Evolutionary conservation across 225 moss, liverwort and hornwort genomes (phyloP).

Genomic region (Antitrichia curtipendula): DNA sequence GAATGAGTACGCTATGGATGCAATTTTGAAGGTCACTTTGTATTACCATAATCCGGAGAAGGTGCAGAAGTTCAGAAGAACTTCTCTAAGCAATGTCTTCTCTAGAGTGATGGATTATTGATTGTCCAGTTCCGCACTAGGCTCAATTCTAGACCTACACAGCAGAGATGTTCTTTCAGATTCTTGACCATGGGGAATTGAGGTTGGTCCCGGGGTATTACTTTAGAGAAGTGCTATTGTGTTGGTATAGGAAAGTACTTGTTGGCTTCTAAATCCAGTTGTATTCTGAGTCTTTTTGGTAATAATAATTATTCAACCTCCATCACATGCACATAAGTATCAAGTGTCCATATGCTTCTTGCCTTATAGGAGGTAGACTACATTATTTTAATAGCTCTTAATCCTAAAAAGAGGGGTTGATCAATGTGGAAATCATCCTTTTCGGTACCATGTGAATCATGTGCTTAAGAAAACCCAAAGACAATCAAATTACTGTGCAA

Average conservation of each 20-base stretch:
- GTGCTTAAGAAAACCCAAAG: background rate
- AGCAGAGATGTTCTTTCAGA: too few relatives aligned
- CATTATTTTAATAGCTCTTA: too few relatives aligned
- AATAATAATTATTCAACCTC: background rate
- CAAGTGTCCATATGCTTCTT: background rate
- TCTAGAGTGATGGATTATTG: too few relatives aligned
- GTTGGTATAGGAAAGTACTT: too few relatives aligned
- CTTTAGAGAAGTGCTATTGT: too few relatives aligned
- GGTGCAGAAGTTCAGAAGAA: too few relatives aligned
- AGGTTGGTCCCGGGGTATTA: too few relatives aligned
- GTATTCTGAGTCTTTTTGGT: background rate
- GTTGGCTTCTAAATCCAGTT: background rate
- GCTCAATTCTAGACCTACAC: too few relatives aligned
- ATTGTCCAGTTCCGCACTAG: too few relatives aligned
- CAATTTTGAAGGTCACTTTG: background rate
- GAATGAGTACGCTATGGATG: background rate
- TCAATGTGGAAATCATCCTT: background rate
- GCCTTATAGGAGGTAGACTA: background rate
- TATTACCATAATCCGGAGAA: background rate
- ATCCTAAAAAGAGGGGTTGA: rapidly evolving
- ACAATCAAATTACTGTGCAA: rapidly evolving
- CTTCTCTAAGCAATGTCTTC: too few relatives aligned
- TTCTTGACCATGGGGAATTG: too few relatives aligned
- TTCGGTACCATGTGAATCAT: background rate
- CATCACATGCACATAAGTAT: too few relatives aligned